A percentile compares a stretch with the other conserved stretches of the same genome.
These are phyloP conservation scores for Moesziomyces parantarcticus DNA, from an alignment of 1,284 basidiomycete genomes.

Conservation along the genomic window DNA sequence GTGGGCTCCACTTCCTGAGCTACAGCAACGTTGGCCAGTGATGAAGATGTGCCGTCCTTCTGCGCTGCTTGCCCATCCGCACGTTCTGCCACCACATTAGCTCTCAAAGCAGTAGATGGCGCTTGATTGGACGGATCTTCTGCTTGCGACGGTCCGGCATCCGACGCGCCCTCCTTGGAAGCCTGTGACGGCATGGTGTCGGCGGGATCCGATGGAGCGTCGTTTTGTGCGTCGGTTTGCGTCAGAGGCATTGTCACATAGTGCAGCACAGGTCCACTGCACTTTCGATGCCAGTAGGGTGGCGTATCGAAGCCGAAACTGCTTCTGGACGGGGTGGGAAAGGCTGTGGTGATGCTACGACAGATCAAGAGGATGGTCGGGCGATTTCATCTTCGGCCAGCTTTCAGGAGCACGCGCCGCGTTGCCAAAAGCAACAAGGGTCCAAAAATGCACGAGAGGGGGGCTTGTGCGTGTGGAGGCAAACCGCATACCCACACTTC, in stretches of 20 bases:
- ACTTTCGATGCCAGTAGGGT: no score
- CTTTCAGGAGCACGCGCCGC: not conserved
- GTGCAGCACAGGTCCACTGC: not conserved
- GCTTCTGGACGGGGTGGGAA: no score
- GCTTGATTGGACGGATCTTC: no score
- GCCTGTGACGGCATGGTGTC: not conserved
- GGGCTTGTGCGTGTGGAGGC: not conserved
- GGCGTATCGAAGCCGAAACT: no score
- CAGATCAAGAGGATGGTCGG: not conserved
- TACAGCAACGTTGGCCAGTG: not conserved
- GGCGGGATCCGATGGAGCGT: not conserved
- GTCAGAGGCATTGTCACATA: slow-evolving; percentile 10
- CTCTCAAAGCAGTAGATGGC: not conserved
- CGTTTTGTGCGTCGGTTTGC: not conserved
- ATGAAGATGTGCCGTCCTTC: not conserved
- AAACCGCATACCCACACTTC: not conserved
- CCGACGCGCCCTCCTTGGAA: not conserved
- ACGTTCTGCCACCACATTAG: no score
- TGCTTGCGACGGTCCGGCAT: not conserved
- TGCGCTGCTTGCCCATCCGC: not conserved
- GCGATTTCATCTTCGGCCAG: not conserved
- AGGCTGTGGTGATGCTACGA: not conserved
- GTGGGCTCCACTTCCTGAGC: not conserved
- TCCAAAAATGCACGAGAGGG: not conserved
- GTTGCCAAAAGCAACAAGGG: not conserved